These are phyloP conservation scores for Warburgia ugandensis DNA, from an alignment of 164 flowering plant species.

Conservation along the genomic window DNA sequence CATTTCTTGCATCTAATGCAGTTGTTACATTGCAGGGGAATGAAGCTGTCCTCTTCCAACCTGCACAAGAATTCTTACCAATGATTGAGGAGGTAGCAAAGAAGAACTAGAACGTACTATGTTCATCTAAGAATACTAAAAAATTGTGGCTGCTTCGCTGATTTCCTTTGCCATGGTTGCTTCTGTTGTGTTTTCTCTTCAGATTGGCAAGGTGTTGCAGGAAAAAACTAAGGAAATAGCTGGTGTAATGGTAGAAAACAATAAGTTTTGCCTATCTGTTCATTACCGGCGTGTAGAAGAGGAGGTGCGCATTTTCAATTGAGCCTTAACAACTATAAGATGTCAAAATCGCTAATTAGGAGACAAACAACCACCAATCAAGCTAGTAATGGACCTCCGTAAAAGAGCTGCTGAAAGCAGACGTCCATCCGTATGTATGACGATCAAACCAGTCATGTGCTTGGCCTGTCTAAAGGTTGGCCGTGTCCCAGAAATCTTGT, in stretches of 20 bases:
- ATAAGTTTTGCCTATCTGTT: slow-evolving; percentile 15
- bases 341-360: not conserved
- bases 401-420: too few relatives aligned
- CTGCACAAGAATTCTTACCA: slow-evolving; percentile 74
- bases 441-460: too few relatives aligned
- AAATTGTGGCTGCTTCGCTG: not conserved
- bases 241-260: slow-evolving; percentile 13
- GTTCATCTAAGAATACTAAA: not conserved
- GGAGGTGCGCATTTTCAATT: slow-evolving; percentile 2
- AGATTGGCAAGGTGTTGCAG: slow-evolving; percentile 8
- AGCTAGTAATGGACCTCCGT: too few relatives aligned
- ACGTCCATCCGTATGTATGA: too few relatives aligned
- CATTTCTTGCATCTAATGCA: not conserved
- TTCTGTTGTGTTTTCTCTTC: not conserved
- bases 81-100: slow-evolving; percentile 67
- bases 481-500: too few relatives aligned
- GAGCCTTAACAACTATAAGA: not conserved
- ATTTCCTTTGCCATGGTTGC: not conserved
- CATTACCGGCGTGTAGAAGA: slow-evolving; percentile 14
- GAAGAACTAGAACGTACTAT: not conserved
- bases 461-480: too few relatives aligned
- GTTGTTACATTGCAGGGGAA: slow-evolving; percentile 25
- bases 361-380: too few relatives aligned
- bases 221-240: slow-evolving; percentile 11
- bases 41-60: slow-evolving; percentile 54